These are phyloP conservation scores for Solanum neorickii DNA, from an alignment of 257 asterid species.

Conservation along the genomic window DNA sequence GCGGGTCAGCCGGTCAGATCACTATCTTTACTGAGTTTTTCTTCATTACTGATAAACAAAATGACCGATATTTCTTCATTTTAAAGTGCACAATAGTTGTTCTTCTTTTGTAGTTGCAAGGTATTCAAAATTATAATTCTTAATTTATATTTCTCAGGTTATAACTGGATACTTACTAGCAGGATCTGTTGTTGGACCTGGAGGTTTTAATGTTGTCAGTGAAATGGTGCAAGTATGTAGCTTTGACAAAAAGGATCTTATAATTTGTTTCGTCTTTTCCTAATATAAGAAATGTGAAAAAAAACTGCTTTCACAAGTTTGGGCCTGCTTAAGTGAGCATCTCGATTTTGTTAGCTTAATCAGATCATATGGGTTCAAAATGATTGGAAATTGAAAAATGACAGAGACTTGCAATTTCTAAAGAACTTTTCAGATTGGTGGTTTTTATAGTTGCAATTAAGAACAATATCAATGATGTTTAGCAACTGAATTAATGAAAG, in stretches of 20 bases:
- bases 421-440: background rate
- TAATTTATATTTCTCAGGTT: constrained; percentile 47
- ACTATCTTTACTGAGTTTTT: constrained; percentile 11
- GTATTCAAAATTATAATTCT: background rate
- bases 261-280: background rate
- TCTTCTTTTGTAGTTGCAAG: background rate
- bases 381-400: background rate
- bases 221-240: constrained; percentile 96
- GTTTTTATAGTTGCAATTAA: background rate
- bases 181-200: constrained; percentile 99
- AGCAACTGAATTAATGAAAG: background rate
- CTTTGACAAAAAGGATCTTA: background rate
- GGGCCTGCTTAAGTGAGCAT: background rate
- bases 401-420: background rate
- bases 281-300: background rate
- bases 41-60: background rate
- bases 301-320: background rate
- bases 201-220: constrained; percentile 87
- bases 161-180: constrained; percentile 91
- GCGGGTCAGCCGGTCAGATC: constrained; percentile 96
- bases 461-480: background rate
- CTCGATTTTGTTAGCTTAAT: background rate
- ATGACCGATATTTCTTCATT: background rate
- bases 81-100: background rate
- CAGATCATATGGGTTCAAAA: background rate